Evolutionary conservation across 768 basidiomycete species (phyloP), one percentile per base, ranked within the genome.

Genomic region (Dioszegia aurantiaca): DNA sequence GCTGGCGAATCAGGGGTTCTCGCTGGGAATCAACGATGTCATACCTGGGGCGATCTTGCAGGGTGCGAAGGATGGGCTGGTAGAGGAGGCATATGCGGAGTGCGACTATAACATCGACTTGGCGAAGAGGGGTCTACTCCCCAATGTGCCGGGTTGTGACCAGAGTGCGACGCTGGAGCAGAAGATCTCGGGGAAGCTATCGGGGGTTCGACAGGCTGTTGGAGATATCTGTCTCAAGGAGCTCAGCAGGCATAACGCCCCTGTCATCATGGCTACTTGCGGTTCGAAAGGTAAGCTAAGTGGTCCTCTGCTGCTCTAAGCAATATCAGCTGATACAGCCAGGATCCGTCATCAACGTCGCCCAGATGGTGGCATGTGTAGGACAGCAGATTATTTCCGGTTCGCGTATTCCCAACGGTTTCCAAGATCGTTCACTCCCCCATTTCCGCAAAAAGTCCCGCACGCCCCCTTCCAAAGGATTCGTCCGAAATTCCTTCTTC

Each of bases 351-450:
- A 94, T 99, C 79, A 99, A 99, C 78, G 95, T 99, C 55, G 94
- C 91, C 23, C 95, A 99, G 79, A 99, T 99, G 95, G 94, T 98
- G 53, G 95, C 94, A 72, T 97, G 94, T 84, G 95, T 99, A 66
- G 95, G 95, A 4, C 95, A 99, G 73, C 95, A 99, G 75, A 97
- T 98, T 77, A 98, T 99, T 62, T 85, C 91, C 19, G 95, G 95
- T 6, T 87, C 90, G 79, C 95, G 95, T 83, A 92, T 99, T 5
- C 93, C 92, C 0, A 87, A 98, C 81, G 95, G 94, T 28, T 99
- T 99, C 80, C 94, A 97, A 78, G 95, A 99, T 77, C 88, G 95
- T 33, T 94, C 95, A 0, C 81, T 99, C n/a, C 95, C 95, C 0
- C 95, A 99, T 77, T 99, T 98, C 77, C 89, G 87, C 12, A 98